Evolutionary conservation across 1,139 yeast species (phyloP), one percentile per base, ranked within the genome.

Genomic region (Nakaseomyces bracarensis): DNA sequence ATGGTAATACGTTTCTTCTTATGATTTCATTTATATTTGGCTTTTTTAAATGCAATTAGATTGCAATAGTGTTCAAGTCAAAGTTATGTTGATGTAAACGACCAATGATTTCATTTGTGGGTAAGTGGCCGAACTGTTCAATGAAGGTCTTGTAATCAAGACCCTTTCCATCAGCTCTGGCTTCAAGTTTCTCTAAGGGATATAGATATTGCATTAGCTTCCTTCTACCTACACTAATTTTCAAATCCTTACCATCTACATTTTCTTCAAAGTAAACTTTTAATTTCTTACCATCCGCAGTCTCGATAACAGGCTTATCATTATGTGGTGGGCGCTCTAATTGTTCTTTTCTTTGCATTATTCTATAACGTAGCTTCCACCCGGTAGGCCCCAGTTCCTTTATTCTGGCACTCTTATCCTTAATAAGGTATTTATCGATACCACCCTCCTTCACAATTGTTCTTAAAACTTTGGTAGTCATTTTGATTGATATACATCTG

Each of bases 371-470:
- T 54, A 91, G 70, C 56, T 74, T 75, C 97, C 97, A 91, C 23
- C 96, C 98, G 45, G 75, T 71, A 44, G 89, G 82, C 1, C 98
- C 98, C 57, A 91, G 69, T 58, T 93, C 95, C 68, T 91, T 91
- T 50, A 85, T 71, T 65, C 98, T 74, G 3, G 95, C 94, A 9
- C 94, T 72, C 53, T 82, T 85, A 48, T 86, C 94, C 66, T 91
- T 91, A 44, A 79, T 74, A 48, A 91, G 65, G 60, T 91, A 91
- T 52, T 79, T 78, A 60, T 91, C 98, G 48, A 91, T 70, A 11
- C 98, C 98, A 49, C 97, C 97, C 64, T 89, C 97, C 54, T 79
- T 84, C 44, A 84, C 80, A 49, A 91, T 81, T 1, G 96, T 87
- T 55, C 81, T 77, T 57, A 91, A 70, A 3, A 87, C 96, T 47